Base-by-base conservation (phyloP, 2,329 filamentous ascomycete species). In the Alternaria incomplexa region DNA sequence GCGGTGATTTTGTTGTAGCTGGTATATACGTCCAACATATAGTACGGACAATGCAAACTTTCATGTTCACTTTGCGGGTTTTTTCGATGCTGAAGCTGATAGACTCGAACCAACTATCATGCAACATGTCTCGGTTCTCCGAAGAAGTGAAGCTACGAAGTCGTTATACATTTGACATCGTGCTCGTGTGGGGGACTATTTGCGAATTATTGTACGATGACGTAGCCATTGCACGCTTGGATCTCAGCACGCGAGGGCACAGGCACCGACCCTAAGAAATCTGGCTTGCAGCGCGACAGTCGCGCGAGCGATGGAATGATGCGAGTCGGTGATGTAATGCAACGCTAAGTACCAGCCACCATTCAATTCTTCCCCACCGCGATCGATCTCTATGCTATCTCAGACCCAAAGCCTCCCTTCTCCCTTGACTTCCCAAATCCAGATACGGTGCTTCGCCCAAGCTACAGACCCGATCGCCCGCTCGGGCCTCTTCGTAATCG, bases 401-500 rank as follows among this genome's bases (percentile, higher is more conserved):
- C 40, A 28, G 12, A 3, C 45, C 47, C 17, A 62, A 13, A n/a
- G 54, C 54, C 47, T 62, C 59, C 40, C 53, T 53, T 23, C 59
- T 47, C 7, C 54, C 32, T n/a, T 6, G 23, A 68, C 85, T 87
- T 10, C 81, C 78, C 0, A 85, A 82, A 64, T 88, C 86, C 5
- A 86, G 72, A 65, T 85, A 89, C 2, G 87, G 86, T 84, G 87
- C 68, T 75, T 82, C 80, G 85, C 87, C 12, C 84, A 87, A 6
- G 88, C 81, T 8, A 83, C 85, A 8, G 3, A 89, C 86, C 1
- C 84, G 66, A 43, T 76, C 73, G 82, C 20, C 87, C 73, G 71
- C 88, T 82, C 25, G 85, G 83, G 53, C 82, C 80, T 51, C 87
- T 13, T 83, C 83, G 47, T 90, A 90, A 67, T 91, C 89, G 65